Evolutionary conservation across 306 rosid species (phyloP), one percentile per base, ranked within the genome.

Genomic region (Medicago ruthenica): DNA sequence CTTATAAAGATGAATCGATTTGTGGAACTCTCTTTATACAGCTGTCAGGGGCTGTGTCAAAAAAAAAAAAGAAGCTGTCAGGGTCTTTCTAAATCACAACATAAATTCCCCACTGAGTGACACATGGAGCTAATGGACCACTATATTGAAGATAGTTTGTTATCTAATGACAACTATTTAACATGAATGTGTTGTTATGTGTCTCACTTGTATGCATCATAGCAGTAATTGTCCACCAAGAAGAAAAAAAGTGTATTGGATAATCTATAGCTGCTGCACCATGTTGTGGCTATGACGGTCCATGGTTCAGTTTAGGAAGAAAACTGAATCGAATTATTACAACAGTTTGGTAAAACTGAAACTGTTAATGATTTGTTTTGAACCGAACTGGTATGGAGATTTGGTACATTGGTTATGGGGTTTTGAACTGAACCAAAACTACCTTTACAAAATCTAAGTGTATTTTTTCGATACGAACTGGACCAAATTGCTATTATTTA

Each of bases 21-120:
- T 20, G 31, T 37, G 76, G 48, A 63, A 76, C 50, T 22, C 40
- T 14, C 24, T 20, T 15, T 42, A 62, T 59, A 60, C 45, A 77
- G 85, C 83, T 83, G 79, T 70, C 74, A 74, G 20, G 59, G 67
- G 53, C 67, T 50, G 20, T 50, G 21, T 50, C 10, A 15, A 50
- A n/a, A n/a, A 15, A 50, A n/a, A n/a, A 50, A n/a, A 1, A 7
- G 5, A 50, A 76, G 84, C 81, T 82, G 75, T 67, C 78, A 73
- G 9, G 67, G 72, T 62, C 73, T 71, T 41, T 54, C 51, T 41
- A 51, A 66, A 67, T 58, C 70, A 70, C 22, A 70, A 66, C 44
- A 63, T 8, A 17, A 54, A 62, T 73, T 67, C 83, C 75, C 83
- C 81, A 64, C 81, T 41, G 12, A 37, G 14, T 37, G 10, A 47